A percentile compares a stretch with the other conserved stretches of the same genome.
phyloP scores from a whole-genome alignment of 1,284 basidiomycete species.

The Ceratobasidium sp. region DNA sequence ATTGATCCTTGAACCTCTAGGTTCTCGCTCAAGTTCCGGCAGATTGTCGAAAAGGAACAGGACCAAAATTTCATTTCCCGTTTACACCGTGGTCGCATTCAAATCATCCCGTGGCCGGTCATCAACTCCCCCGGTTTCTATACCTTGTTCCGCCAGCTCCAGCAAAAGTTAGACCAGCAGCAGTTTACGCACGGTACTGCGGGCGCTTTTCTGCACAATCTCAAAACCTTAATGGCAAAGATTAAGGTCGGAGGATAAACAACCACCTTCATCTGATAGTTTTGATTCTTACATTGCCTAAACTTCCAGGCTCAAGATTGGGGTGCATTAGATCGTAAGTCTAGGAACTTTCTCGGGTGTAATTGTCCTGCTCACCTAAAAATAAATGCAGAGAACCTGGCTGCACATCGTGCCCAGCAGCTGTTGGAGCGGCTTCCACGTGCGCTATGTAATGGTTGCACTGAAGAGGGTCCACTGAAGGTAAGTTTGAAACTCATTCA shows the following conservation, averaged over 20 bases:
- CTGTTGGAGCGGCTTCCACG: slow-evolving; percentile 15
- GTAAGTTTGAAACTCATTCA: background rate
- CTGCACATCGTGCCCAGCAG: slow-evolving; percentile 44
- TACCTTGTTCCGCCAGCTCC: slow-evolving; percentile 65
- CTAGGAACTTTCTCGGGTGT: background rate
- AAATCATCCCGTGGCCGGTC: slow-evolving; percentile 77
- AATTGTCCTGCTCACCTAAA: background rate
- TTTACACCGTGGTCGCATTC: slow-evolving; percentile 68
- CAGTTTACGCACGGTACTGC: slow-evolving; percentile 65
- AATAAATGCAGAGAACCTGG: slow-evolving; percentile 44
- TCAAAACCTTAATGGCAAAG: slow-evolving; percentile 78
- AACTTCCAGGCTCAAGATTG: slow-evolving; percentile 41
- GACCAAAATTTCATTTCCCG: slow-evolving; percentile 73
- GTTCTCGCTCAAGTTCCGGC: slow-evolving; percentile 67
- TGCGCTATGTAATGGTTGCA: slow-evolving; percentile 7
- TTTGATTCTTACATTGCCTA: background rate
- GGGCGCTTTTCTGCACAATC: slow-evolving; percentile 68
- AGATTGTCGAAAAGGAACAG: slow-evolving; percentile 72
- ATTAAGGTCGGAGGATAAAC: slow-evolving; percentile 62
- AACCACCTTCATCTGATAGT: too few relatives aligned
- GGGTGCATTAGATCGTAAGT: slow-evolving; percentile 49
- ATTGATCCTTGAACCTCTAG: too few relatives aligned
- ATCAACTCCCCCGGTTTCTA: slow-evolving; percentile 74
- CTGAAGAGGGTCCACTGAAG: slow-evolving; percentile 34
- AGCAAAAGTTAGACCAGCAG: slow-evolving; percentile 65